Conservation (phyloP, 805 yeast genomes). For the Wickerhamiella azyma region DNA sequence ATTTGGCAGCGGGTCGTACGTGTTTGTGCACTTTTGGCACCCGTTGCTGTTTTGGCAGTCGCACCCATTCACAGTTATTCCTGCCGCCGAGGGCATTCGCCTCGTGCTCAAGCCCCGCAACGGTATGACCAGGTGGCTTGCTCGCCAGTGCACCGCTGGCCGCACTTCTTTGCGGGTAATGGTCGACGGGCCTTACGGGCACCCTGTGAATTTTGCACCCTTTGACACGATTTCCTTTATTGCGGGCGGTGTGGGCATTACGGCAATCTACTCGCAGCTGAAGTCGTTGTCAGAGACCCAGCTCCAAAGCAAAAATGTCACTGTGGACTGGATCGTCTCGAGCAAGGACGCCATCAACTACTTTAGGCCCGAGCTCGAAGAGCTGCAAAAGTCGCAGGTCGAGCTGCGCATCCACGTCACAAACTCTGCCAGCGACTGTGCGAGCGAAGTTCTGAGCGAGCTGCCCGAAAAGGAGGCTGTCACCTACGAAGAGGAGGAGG, state of each 20-base stretch:
- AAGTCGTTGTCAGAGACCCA: background rate
- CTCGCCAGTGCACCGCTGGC: background rate
- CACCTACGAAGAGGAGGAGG: background rate
- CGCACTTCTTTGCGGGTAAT: slow-evolving; percentile 11
- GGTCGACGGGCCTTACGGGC: slow-evolving; percentile 64
- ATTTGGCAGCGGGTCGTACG: slow-evolving; percentile 3
- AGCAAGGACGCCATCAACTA: background rate
- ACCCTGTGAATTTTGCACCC: slow-evolving; percentile 33
- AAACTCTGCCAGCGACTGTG: background rate
- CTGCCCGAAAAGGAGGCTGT: background rate
- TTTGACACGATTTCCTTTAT: slow-evolving; percentile 44
- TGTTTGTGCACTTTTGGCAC: slow-evolving; percentile 26
- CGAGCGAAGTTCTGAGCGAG: background rate
- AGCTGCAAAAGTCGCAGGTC: background rate
- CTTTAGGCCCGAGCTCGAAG: slow-evolving; percentile 1
- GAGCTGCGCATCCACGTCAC: slow-evolving; percentile 4
- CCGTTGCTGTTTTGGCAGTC: slow-evolving; percentile 49
- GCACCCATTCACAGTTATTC: slow-evolving; percentile 49
- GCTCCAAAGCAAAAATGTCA: background rate
- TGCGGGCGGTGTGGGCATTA: slow-evolving; percentile 68
- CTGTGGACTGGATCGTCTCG: slow-evolving; percentile 7
- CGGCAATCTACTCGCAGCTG: slow-evolving; percentile 40
- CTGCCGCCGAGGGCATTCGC: background rate
- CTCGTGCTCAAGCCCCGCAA: slow-evolving; percentile 4
- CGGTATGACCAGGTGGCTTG: slow-evolving; percentile 1